phyloP scores from a whole-genome alignment of 1,284 basidiomycete genomes.

The Mycena sp. region DNA sequence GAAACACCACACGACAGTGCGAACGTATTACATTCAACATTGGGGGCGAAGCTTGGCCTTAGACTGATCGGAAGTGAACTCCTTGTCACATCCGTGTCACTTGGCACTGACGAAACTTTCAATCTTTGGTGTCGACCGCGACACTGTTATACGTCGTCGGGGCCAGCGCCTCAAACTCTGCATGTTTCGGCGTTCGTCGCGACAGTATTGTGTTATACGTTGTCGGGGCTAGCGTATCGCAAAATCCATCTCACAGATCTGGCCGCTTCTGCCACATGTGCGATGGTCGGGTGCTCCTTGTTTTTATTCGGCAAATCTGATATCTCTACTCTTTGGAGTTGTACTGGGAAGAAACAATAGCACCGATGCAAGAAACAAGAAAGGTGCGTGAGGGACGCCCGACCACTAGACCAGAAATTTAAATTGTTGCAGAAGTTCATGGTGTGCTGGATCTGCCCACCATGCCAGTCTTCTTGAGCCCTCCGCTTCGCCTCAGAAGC shows the following conservation, averaged over 20 bases:
- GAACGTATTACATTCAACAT: no score
- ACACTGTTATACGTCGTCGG: neutral
- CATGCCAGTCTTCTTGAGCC: neutral
- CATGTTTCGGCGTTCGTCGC: no score
- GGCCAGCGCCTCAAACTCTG: neutral
- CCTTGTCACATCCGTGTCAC: neutral
- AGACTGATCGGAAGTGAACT: no score
- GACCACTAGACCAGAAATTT: neutral
- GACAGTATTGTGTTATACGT: no score
- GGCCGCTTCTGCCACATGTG: neutral
- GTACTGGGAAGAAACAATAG: neutral
- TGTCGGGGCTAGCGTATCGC: no score
- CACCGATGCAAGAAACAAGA: neutral
- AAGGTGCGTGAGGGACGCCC: neutral
- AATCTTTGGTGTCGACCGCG: no score
- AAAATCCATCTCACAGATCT: neutral
- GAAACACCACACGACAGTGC: no score
- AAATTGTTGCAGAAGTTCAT: neutral
- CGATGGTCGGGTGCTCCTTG: neutral
- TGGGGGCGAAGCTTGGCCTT: no score
- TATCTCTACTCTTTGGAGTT: neutral
- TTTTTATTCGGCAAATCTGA: neutral
- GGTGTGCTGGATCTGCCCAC: neutral
- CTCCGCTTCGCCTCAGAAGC: neutral
- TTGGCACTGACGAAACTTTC: neutral